These are phyloP conservation scores for Amaranthus tricolor DNA, from an alignment of 179 eudicot genomes.

Conservation along the genomic window DNA sequence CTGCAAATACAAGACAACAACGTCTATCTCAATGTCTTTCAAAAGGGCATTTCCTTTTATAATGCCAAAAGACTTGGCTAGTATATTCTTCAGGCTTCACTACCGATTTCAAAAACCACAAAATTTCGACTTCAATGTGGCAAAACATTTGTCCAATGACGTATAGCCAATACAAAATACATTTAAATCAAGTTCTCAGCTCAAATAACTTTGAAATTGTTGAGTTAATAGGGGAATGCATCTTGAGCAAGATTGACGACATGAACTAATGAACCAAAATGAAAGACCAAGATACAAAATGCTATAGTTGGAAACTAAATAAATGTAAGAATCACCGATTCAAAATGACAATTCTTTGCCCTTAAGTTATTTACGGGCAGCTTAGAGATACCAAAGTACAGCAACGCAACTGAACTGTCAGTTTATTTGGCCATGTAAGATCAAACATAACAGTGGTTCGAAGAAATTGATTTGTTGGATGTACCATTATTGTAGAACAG, in stretches of 20 bases:
- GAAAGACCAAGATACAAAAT: not conserved
- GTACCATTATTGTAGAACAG: not conserved
- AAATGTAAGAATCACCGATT: not conserved
- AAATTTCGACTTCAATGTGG: not conserved
- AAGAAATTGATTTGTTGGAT: too few relatives aligned
- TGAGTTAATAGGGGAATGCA: not conserved
- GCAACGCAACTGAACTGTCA: not conserved
- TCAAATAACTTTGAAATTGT: not conserved
- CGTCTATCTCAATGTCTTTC: not conserved
- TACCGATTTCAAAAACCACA: not conserved
- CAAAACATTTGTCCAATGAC: not conserved
- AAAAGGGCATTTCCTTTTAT: not conserved
- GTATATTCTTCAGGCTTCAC: not conserved
- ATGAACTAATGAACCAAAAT: not conserved
- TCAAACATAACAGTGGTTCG: not conserved
- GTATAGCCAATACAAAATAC: not conserved
- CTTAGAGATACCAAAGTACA: not conserved
- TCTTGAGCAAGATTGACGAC: not conserved
- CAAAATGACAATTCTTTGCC: not conserved
- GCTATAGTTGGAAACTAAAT: not conserved
- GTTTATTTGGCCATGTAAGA: not conserved
- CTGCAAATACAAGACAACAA: constrained; percentile 34
- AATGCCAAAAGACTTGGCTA: not conserved
- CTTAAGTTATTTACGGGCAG: not conserved
- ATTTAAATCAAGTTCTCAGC: not conserved